Evolutionary conservation across 441 rosid genomes (phyloP).

Genomic region (Pelargonium cotyledonis): DNA sequence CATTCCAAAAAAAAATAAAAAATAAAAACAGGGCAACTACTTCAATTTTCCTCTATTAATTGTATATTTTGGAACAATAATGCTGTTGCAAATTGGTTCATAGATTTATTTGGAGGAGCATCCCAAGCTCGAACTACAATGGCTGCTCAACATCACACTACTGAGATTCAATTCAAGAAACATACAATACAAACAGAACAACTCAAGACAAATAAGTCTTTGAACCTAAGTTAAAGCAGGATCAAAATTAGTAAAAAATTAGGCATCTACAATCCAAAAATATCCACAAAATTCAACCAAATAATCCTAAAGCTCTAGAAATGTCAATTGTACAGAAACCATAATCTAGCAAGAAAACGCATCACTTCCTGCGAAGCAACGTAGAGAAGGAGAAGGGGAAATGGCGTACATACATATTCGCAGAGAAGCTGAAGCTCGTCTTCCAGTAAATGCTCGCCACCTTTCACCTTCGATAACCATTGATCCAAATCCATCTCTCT

Average conservation of each 20-base stretch:
- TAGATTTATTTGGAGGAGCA: neutral
- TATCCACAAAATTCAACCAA: neutral
- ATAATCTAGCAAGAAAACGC: slow-evolving; percentile 1
- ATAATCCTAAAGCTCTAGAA: no score
- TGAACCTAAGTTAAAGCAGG: neutral
- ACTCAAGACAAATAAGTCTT: neutral
- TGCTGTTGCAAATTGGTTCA: no score
- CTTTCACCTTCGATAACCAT: slow-evolving; percentile 94
- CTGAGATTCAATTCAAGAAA: neutral
- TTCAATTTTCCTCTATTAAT: no score
- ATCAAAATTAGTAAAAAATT: neutral
- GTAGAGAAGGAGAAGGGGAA: neutral
- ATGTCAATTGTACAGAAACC: neutral
- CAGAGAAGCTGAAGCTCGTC: slow-evolving; percentile 98
- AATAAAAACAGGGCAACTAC: no score
- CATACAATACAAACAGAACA: neutral
- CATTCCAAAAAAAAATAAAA: no score
- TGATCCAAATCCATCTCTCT: slow-evolving; percentile 17
- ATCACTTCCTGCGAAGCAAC: neutral
- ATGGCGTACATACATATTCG: slow-evolving; percentile 61
- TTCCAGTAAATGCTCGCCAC: slow-evolving; percentile 92
- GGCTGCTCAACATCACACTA: neutral
- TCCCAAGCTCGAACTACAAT: neutral
- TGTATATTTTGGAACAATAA: no score
- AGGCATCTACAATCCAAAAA: neutral